Percentiles rank a stretch among this genome's conserved stretches.
phyloP scores from a whole-genome alignment of 805 yeast genomes.

The Lipomyces chichibuensis region DNA sequence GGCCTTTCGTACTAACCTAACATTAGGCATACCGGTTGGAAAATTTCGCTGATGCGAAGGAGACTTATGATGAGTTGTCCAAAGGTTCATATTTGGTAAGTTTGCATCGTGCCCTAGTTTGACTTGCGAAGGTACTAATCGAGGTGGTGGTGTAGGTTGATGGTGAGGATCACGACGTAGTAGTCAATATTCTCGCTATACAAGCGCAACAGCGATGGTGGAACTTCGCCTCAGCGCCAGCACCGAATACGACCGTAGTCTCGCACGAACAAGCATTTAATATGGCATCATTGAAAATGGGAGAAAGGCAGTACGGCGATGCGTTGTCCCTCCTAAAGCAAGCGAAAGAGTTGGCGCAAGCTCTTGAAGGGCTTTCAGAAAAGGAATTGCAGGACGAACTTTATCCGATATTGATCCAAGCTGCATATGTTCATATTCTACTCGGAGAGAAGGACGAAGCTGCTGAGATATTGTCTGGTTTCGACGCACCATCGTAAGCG shows the following conservation, averaged over 20 bases:
- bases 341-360: constrained; percentile 46
- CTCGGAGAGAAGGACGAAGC: constrained; percentile 48
- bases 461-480: constrained; percentile 45
- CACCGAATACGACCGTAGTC: constrained; percentile 6
- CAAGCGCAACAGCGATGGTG: constrained; percentile 51
- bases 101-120: not conserved
- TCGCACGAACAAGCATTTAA: constrained; percentile 67
- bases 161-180: constrained; percentile 56
- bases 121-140: not conserved
- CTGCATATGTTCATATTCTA: constrained; percentile 56
- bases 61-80: constrained; percentile 50
- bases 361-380: constrained; percentile 45
- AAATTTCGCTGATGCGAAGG: constrained; percentile 49
- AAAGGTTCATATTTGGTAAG: constrained; percentile 29
- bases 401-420: constrained; percentile 61
- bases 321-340: constrained; percentile 52
- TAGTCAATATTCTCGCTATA: constrained; percentile 66
- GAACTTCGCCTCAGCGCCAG: constrained; percentile 2
- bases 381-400: constrained; percentile 57
- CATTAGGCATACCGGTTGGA: constrained; percentile 52
- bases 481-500: constrained; percentile 37
- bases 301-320: constrained; percentile 46
- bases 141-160: constrained; percentile 30
- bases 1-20: not conserved
- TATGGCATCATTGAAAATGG: constrained; percentile 55